phyloP scores from a whole-genome alignment of 225 moss, liverwort and hornwort species.

The Lunularia cruciata region DNA sequence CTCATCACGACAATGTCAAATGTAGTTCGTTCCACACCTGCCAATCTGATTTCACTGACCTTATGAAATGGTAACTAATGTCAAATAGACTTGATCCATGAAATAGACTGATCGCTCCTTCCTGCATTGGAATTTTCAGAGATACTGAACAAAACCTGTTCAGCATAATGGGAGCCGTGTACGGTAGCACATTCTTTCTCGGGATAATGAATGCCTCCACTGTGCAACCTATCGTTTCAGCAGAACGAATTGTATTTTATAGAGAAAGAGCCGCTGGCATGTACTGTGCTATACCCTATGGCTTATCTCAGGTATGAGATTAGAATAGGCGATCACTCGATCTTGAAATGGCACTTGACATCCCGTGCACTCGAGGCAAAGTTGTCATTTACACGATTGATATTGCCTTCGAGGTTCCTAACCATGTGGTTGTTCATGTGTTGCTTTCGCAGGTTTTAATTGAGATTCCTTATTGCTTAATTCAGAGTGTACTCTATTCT shows the following conservation, averaged over 20 bases:
- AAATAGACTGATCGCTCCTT: neutral
- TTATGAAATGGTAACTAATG: no score
- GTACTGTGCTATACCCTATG: conserved; percentile 73
- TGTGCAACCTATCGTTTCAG: conserved; percentile 68
- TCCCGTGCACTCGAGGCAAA: no score
- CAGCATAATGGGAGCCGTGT: conserved; percentile 57
- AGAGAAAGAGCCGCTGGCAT: conserved; percentile 75
- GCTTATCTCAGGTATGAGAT: conserved; percentile 37
- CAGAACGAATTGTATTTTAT: conserved; percentile 72
- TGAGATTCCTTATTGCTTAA: conserved; percentile 38
- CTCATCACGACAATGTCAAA: neutral
- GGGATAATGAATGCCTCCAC: conserved; percentile 68
- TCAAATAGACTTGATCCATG: neutral
- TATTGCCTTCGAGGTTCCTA: no score
- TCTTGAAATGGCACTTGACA: no score
- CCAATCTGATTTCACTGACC: no score
- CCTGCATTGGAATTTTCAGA: conserved; percentile 20
- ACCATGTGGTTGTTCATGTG: neutral
- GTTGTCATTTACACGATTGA: no score
- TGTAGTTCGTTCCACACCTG: no score
- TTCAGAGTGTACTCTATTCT: conserved; percentile 32
- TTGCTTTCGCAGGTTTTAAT: conserved; percentile 32
- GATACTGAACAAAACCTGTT: conserved; percentile 17
- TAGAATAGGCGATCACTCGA: no score
- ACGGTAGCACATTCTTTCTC: conserved; percentile 58